Percentiles rank a stretch among this genome's conserved stretches.
These are phyloP conservation scores for Agrocybe pediades DNA, from an alignment of 768 basidiomycete genomes.

Conservation along the genomic window DNA sequence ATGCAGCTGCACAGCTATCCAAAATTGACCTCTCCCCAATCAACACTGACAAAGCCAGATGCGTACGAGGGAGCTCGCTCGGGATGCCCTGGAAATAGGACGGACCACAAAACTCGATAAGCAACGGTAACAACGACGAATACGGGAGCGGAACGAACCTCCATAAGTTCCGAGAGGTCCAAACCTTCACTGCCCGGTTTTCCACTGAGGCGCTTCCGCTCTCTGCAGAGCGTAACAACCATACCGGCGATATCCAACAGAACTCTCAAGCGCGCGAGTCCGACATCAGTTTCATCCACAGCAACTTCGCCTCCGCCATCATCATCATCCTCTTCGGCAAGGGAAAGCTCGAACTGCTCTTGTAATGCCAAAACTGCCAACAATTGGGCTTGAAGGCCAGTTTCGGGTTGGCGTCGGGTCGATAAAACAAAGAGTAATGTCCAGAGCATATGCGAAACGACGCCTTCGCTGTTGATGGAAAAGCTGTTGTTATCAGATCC, in stretches of 20 bases:
- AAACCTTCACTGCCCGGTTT: conserved; percentile 18
- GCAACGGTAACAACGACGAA: neutral
- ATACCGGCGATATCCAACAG: conserved; percentile 19
- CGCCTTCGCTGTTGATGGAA: conserved; percentile 50
- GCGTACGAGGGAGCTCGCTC: conserved; percentile 37
- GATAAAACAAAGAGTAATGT: conserved; percentile 26
- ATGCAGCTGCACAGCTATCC: conserved; percentile 49
- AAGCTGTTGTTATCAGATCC: conserved; percentile 13
- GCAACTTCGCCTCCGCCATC: neutral
- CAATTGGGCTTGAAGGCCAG: neutral
- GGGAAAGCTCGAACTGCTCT: conserved; percentile 4
- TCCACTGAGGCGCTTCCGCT: conserved; percentile 30
- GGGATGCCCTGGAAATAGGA: conserved; percentile 36
- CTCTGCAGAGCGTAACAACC: conserved; percentile 31
- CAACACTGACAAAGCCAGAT: conserved; percentile 45
- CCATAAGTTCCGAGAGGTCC: conserved; percentile 37
- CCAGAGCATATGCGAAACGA: conserved; percentile 54
- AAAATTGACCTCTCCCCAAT: conserved; percentile 55
- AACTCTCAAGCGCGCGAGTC: neutral
- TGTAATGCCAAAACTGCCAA: conserved; percentile 5
- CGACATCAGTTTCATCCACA: neutral
- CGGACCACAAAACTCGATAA: conserved; percentile 3
- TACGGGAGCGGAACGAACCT: conserved; percentile 25
- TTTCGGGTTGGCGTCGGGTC: neutral
- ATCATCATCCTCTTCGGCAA: neutral